Conservation (phyloP, 192 early-diverging fungal species). For the Diversispora epigaea region DNA sequence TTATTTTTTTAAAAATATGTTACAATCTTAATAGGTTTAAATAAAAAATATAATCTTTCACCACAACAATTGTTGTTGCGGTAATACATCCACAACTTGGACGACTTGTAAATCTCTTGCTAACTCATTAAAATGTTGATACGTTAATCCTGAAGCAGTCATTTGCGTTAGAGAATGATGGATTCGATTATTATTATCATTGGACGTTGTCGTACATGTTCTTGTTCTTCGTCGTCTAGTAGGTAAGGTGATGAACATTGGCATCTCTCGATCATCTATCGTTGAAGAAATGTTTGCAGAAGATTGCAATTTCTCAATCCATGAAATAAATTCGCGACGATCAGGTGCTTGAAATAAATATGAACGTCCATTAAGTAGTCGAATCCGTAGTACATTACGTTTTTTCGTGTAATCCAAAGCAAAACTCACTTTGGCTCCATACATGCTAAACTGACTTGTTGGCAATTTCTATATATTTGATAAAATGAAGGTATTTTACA, state of each 20-base stretch:
- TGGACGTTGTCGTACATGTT: too few relatives aligned
- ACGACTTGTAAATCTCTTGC: neutral
- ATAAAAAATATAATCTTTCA: neutral
- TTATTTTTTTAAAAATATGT: too few relatives aligned
- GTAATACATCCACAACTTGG: neutral
- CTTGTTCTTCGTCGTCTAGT: conserved; percentile 20
- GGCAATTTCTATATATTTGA: conserved; percentile 9
- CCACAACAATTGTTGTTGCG: neutral
- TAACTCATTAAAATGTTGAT: neutral
- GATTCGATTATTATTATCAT: too few relatives aligned
- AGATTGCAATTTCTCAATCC: conserved; percentile 43
- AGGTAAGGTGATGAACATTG: conserved; percentile 41
- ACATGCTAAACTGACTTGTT: conserved; percentile 37
- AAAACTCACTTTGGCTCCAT: conserved; percentile 31
- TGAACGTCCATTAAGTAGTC: conserved; percentile 35
- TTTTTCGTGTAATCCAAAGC: conserved; percentile 42
- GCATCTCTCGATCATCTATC: conserved; percentile 43
- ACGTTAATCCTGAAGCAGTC: conserved; percentile 1
- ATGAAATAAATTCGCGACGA: conserved; percentile 34
- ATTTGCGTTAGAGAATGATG: neutral
- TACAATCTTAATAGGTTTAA: too few relatives aligned
- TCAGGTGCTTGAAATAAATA: conserved; percentile 33
- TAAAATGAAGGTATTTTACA: neutral
- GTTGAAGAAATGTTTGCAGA: conserved; percentile 41
- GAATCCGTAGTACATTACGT: conserved; percentile 39